Percentiles rank a stretch among this genome's conserved stretches.
These are phyloP conservation scores for Uronychia binucleata DNA, from an alignment of 73 alveolate species.

Conservation along the genomic window DNA sequence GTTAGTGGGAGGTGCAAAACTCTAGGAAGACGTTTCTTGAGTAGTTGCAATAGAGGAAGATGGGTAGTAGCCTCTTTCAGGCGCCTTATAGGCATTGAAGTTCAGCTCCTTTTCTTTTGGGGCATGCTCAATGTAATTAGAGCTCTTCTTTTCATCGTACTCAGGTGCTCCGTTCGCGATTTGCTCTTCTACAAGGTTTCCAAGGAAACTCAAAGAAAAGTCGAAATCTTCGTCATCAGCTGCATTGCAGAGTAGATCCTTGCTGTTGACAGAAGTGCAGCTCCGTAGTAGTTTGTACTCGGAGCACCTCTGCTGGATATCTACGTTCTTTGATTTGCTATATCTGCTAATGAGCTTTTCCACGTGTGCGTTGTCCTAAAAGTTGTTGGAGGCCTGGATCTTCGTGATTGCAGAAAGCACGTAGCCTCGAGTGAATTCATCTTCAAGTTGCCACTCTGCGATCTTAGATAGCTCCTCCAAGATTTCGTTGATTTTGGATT, in stretches of 20 bases:
- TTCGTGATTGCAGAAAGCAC: constrained; percentile 84
- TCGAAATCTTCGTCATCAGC: constrained; percentile 62
- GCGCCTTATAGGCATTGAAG: constrained; percentile 81
- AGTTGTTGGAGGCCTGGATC: constrained; percentile 69
- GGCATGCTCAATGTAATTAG: constrained; percentile 56
- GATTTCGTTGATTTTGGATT: constrained; percentile 65
- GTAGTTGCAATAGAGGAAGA: background rate
- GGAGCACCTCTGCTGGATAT: constrained; percentile 81
- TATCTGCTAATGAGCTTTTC: constrained; percentile 73
- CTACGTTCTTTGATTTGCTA: constrained; percentile 70
- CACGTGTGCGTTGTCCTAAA: constrained; percentile 60
- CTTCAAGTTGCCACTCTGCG: constrained; percentile 73
- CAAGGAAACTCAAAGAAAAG: constrained; percentile 69
- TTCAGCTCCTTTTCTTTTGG: constrained; percentile 54
- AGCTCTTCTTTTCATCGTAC: constrained; percentile 71
- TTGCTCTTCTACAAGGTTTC: constrained; percentile 65
- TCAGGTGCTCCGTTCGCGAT: constrained; percentile 51
- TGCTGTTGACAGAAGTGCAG: constrained; percentile 33
- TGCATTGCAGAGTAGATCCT: constrained; percentile 58
- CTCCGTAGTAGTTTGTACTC: constrained; percentile 74
- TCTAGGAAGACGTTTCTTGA: background rate
- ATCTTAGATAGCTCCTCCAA: constrained; percentile 70
- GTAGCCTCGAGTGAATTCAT: constrained; percentile 80
- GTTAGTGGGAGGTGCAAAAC: background rate
- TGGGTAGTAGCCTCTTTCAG: constrained; percentile 40